Base-by-base conservation (phyloP, 805 yeast species). In the Spathaspora boniae region DNA sequence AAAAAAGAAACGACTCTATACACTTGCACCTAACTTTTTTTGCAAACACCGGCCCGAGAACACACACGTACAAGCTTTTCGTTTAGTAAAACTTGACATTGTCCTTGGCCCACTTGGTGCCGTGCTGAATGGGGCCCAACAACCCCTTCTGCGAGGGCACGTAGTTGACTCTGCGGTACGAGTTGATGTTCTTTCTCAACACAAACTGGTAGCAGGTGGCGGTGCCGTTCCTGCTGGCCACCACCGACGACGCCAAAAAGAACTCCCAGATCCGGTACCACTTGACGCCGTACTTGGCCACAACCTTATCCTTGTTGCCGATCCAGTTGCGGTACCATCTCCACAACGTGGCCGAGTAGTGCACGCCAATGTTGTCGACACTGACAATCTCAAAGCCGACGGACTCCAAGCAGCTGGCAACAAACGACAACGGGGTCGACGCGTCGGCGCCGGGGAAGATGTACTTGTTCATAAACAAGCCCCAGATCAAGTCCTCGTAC, bases 381-480 rank as follows among this genome's bases (percentile, higher is more conserved):
- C 82, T 70, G 35, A 80, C 88, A 48, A 86, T 77, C 69, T 87
- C 96, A 56, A 87, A 87, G 3, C 95, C 95, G 40, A 82, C 78
- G 26, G 78, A 80, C 68, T 87, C 96, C 56, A 87, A 75, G 43
- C 75, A 68, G 44, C 82, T 75, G 42, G 80, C 70, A 45, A 86
- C 91, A 54, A 85, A 88, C 41, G 86, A 86, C 50, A 88, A 74
- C 25, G 96, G 96, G 38, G 96, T 88, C 5, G 95, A 86, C 31
- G 96, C 96, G 67, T 87, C 96, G 34, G 96, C 96, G 65, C 96
- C 96, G 29, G 96, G 96, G 86, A 87, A 87, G 58, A 87, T 82
- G 65, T 86, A 87, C 72, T 86, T 87, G 78, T 88, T 87, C 96
- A 87, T 88, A 65, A 87, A 87, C 58, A 88, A 71, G 51, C 96